Evolutionary conservation across 495 filamentous ascomycete genomes (phyloP), one percentile per base, ranked within the genome.

Genomic region (Aspergillus saccharolyticus): DNA sequence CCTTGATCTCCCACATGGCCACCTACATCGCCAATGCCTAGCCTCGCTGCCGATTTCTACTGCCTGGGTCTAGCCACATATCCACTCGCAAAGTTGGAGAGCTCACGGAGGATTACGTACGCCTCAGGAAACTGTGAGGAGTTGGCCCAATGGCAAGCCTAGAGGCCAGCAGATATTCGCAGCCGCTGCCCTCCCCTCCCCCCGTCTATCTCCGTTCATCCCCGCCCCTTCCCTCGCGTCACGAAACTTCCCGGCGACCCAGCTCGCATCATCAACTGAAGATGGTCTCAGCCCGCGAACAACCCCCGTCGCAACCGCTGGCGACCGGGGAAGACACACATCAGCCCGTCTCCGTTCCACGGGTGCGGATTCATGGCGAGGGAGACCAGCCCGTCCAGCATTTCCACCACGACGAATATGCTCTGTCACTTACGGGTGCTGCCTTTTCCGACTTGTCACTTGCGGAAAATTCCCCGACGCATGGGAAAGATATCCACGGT

Each of bases 171-270:
- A 46, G 52, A 19, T 66, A 70, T 44, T 66, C 55, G 46, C 74
- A 66, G 33, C 61, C 70, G 24, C 54, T 73, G 33, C 66, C 75
- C 25, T 69, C 74, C 56, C 75, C 75, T 58, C 70, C 75, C 16
- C 68, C 75, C 24, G 74, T 72, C 52, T 77, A 77, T 58, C 66
- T 75, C 47, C 72, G 68, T 52, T 70, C 73, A 30, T 70, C 75
- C 24, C 72, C 75, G 52, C 70, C 71, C 8, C 58, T 67, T 16
- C 52, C 57, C 20, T 54, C 57, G 42, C 66, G 56, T 43, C 60
- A 63, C 48, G 53, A 69, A 60, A 52, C 66, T 47, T 57, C 63
- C 16, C 61, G 69, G 24, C 66, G 67, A 44, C 56, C 65, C 25
- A 65, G 58, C 21, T 61, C 67, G 21, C 55, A 58, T 44, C 54